A percentile compares a stretch with the other conserved stretches of the same genome.
Conservation (phyloP, 176 grass and related monocot genomes). For the Rhynchospora tenuis region DNA sequence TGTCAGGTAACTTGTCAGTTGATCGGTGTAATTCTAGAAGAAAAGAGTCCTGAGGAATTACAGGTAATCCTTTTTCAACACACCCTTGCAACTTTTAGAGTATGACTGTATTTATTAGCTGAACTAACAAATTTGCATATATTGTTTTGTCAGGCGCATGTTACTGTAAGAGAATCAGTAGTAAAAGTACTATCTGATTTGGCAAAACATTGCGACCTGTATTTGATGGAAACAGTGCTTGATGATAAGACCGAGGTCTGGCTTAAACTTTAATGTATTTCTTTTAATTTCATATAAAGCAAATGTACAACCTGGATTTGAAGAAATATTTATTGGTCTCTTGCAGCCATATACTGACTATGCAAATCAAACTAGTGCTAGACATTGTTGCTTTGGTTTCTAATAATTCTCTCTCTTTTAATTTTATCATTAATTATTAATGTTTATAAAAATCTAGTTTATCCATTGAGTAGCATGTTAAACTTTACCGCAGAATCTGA, state of each 20-base stretch:
- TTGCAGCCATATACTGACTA: not conserved
- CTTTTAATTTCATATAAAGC: not conserved
- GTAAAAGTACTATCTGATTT: constrained; percentile 63
- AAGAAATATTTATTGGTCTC: not conserved
- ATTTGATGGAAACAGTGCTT: constrained; percentile 90
- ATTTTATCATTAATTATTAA: not conserved
- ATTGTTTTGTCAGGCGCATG: constrained; percentile 52
- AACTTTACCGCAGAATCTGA: not conserved
- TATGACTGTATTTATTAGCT: not conserved
- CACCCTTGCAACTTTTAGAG: not conserved
- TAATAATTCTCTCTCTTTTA: not conserved
- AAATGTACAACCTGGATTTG: not conserved
- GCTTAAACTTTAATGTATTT: not conserved
- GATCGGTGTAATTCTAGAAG: constrained; percentile 75
- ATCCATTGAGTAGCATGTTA: not conserved
- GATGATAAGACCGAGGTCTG: constrained; percentile 81
- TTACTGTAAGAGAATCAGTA: constrained; percentile 56
- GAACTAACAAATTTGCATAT: constrained; percentile 10
- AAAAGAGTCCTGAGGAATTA: constrained; percentile 72
- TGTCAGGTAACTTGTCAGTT: constrained; percentile 82
- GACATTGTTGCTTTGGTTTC: not conserved
- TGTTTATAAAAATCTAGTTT: not conserved
- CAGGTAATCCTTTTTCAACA: constrained; percentile 44
- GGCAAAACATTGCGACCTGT: constrained; percentile 65
- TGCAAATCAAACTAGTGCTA: not conserved